Evolutionary conservation across 2,329 filamentous ascomycete species (phyloP).

Genomic region (Akanthomyces uredinophilus): DNA sequence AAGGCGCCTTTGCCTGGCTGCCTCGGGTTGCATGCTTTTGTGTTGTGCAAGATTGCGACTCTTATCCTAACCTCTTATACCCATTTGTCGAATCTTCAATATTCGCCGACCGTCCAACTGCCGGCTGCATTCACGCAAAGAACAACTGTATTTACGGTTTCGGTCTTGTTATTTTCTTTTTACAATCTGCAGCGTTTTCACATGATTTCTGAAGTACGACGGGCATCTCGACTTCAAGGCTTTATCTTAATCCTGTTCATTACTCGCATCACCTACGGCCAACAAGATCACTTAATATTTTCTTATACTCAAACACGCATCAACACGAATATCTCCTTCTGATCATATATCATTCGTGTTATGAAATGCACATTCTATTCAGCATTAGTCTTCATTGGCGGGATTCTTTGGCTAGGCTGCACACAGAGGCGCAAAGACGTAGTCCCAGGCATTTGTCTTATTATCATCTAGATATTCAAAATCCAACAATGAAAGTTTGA

Average conservation of each 20-base stretch:
- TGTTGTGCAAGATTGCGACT: not conserved
- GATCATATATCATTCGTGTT: not conserved
- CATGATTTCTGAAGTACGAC: not conserved
- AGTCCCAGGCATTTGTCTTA: not conserved
- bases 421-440: not conserved
- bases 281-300: constrained; percentile 6
- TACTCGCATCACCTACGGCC: not conserved
- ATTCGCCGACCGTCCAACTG: not conserved
- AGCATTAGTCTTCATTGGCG: not conserved
- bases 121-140: not conserved
- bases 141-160: not conserved
- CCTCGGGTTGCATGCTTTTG: not conserved
- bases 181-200: not conserved
- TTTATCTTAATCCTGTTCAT: not conserved
- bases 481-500: too few species aligned
- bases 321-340: not conserved
- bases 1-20: not conserved
- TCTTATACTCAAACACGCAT: not conserved
- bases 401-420: not conserved
- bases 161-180: not conserved
- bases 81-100: not conserved
- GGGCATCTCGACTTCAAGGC: not conserved
- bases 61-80: not conserved
- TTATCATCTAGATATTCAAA: not conserved
- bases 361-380: not conserved